Evolutionary conservation across 1,139 yeast species (phyloP), one percentile per base, ranked within the genome.

Genomic region (Williopsis jadinii): DNA sequence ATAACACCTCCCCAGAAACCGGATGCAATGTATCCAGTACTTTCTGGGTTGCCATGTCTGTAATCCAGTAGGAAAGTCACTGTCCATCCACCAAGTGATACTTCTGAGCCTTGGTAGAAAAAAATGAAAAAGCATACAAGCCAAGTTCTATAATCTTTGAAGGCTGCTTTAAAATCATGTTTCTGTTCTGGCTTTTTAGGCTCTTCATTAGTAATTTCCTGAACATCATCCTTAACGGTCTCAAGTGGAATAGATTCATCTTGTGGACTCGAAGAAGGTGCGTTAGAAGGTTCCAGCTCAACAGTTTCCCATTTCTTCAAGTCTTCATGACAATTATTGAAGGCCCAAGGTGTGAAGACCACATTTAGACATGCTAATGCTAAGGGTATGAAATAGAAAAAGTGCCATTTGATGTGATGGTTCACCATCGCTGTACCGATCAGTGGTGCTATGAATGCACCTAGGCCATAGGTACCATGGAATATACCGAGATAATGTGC

Each of bases 1-100:
- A 86, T 78, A 31, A 82, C 62, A 8, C 88, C 90, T 11, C 71
- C 77, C 88, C 87, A 82, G 51, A 74, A 80, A 0, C 87, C 87
- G 9, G 86, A 75, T 3, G 84, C 75, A 28, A 80, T 80, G 53
- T 79, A 80, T 14, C 87, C 86, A 42, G 72, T 70, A 4, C 71
- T 59, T 0, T 55, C 48, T 3, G 62, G 54, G 40, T 63, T 59
- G 2, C 80, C 83, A 36, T 67, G 63, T 36, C 86, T 67, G 50
- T 75, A 76, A 39, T 72, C 75, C 36, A 77, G 67, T 52, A 81
- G 64, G 50, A 69, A 81, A 0, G 87, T 77, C 32, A 80, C 82
- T 30, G 77, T 70, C 87, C 87, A 82, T 28, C 86, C 86, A 15
- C 83, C 86, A 51, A 79, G 59, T 0, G 83, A 64, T 5, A 81